phyloP scores from a whole-genome alignment of 768 basidiomycete species.

The Asterophora parasitica region DNA sequence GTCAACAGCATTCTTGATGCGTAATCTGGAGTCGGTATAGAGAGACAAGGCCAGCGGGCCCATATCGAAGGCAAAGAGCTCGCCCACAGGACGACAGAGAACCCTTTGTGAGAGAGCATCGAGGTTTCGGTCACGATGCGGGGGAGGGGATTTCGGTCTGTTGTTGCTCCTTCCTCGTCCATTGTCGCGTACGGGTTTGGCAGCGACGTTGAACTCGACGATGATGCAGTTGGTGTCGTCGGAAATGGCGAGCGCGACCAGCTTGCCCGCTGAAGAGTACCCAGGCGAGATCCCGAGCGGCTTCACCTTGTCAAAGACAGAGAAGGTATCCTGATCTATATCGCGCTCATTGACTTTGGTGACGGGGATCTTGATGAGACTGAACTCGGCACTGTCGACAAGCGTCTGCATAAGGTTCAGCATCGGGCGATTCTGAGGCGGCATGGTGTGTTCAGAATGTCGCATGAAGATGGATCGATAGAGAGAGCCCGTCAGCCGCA shows the following conservation, averaged over 20 bases:
- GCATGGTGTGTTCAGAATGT: constrained; percentile 9
- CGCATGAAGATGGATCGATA: not conserved
- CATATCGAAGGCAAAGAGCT: constrained; percentile 53
- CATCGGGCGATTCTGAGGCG: constrained; percentile 10
- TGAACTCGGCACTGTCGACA: constrained; percentile 24
- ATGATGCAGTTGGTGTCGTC: constrained; percentile 32
- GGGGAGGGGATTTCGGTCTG: constrained; percentile 5
- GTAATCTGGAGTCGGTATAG: constrained; percentile 35
- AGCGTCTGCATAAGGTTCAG: constrained; percentile 24
- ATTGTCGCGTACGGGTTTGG: constrained; percentile 11
- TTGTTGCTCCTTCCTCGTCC: constrained; percentile 15
- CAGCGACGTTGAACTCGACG: constrained; percentile 27
- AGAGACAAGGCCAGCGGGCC: constrained; percentile 46
- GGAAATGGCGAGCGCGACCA: constrained; percentile 44
- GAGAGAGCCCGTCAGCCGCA: not conserved
- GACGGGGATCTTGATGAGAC: constrained; percentile 21
- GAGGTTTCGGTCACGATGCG: constrained; percentile 5
- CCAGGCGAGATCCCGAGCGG: constrained; percentile 51
- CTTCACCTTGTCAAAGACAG: constrained; percentile 28
- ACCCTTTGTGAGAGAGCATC: constrained; percentile 29
- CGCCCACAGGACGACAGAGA: constrained; percentile 39
- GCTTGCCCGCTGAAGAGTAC: constrained; percentile 35
- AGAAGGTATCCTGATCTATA: constrained; percentile 20
- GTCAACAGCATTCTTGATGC: constrained; percentile 48
- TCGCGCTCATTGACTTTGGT: constrained; percentile 22